phyloP scores from a whole-genome alignment of 805 yeast species.

The Kurtzmaniella fragi region DNA sequence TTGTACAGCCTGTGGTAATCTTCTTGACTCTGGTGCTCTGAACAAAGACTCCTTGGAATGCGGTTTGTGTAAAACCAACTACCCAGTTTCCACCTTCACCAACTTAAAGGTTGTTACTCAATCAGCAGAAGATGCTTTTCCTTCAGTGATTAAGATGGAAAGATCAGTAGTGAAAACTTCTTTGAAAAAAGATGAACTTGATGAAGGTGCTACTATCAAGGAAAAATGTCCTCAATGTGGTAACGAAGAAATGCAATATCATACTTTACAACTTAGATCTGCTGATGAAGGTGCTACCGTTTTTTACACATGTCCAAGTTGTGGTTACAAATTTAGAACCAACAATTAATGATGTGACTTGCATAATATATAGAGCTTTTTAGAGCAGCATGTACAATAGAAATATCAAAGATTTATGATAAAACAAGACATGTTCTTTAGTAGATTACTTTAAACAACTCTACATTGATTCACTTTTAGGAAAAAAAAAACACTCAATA shows the following conservation, averaged over 20 bases:
- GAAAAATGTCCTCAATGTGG: constrained; percentile 99
- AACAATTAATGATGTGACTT: constrained; percentile 51
- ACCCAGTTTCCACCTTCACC: constrained; percentile 52
- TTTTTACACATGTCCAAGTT: constrained; percentile 89
- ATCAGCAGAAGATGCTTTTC: constrained; percentile 91
- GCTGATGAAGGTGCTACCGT: constrained; percentile 99
- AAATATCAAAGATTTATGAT: no score
- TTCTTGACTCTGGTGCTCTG: constrained; percentile 62
- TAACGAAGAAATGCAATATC: constrained; percentile 96
- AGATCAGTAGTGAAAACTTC: constrained; percentile 88
- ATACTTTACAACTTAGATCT: constrained; percentile 90
- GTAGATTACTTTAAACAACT: no score
- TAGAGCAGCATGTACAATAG: no score
- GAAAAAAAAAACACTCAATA: no score
- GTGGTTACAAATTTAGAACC: constrained; percentile 92
- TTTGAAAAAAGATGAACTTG: constrained; percentile 69
- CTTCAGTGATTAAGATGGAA: constrained; percentile 74
- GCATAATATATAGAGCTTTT: no score
- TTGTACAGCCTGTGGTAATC: constrained; percentile 88
- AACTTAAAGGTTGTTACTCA: constrained; percentile 81
- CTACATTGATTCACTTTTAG: no score
- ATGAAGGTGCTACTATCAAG: constrained; percentile 94
- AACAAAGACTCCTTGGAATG: constrained; percentile 51
- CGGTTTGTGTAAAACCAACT: constrained; percentile 40
- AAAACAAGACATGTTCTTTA: no score